phyloP scores from a whole-genome alignment of 164 flowering plant species.

The Chimonanthus praecox region DNA sequence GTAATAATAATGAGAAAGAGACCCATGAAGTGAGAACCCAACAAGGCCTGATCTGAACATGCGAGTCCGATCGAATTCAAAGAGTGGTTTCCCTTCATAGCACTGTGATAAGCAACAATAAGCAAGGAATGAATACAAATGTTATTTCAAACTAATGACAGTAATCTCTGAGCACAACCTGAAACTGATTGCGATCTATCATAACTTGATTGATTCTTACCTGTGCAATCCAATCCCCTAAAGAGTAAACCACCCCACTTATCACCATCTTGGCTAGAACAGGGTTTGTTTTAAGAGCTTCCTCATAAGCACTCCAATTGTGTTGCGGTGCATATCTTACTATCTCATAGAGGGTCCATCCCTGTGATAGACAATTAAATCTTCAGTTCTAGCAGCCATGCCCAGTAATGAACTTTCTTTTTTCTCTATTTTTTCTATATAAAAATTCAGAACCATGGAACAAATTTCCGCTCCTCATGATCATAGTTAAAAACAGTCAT shows the following conservation, averaged over 20 bases:
- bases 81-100: slow-evolving; percentile 73
- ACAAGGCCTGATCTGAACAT: slow-evolving; percentile 81
- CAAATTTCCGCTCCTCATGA: background rate
- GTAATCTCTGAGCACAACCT: background rate
- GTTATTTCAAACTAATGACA: background rate
- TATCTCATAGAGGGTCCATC: slow-evolving; percentile 78
- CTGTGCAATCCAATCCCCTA: slow-evolving; percentile 95
- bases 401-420: too few relatives aligned
- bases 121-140: background rate
- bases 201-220: slow-evolving; percentile 18
- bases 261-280: slow-evolving; percentile 83
- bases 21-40: slow-evolving; percentile 80
- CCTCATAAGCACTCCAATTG: slow-evolving; percentile 80
- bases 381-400: background rate
- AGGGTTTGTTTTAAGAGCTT: slow-evolving; percentile 75
- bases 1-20: slow-evolving; percentile 82
- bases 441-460: background rate
- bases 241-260: slow-evolving; percentile 72
- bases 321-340: slow-evolving; percentile 68
- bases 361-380: slow-evolving; percentile 29
- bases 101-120: slow-evolving; percentile 34
- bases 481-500: background rate
- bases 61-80: slow-evolving; percentile 68
- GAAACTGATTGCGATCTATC: background rate
- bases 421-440: too few relatives aligned